Evolutionary conservation across 352 stramenopile species (phyloP).

Genomic region (Hyaloperonospora brassicae): DNA sequence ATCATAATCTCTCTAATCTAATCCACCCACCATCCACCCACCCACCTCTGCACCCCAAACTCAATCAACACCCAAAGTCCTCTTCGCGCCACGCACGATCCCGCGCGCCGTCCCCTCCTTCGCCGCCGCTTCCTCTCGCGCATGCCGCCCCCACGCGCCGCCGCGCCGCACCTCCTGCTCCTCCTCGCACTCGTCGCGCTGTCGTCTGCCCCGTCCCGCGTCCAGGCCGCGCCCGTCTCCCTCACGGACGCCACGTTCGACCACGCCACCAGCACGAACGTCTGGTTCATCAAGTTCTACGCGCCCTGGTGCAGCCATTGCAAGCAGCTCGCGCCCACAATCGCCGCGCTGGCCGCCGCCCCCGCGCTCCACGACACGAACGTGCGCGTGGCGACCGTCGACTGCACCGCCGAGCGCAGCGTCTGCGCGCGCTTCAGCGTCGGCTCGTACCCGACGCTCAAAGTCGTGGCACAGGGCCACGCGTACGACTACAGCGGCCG

Average conservation of each 20-base stretch:
- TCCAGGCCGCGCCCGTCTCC: slow-evolving; percentile 21
- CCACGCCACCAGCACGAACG: slow-evolving; percentile 35
- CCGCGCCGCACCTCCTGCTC: too few species aligned
- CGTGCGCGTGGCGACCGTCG: slow-evolving; percentile 58
- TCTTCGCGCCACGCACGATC: too few species aligned
- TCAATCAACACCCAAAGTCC: too few species aligned
- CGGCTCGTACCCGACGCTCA: slow-evolving; percentile 76
- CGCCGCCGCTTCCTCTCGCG: too few species aligned
- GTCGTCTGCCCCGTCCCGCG: slow-evolving; percentile 18
- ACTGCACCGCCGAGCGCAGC: slow-evolving; percentile 66
- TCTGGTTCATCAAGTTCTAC: slow-evolving; percentile 84
- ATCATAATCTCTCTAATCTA: too few species aligned
- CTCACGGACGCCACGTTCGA: slow-evolving; percentile 57
- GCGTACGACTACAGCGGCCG: slow-evolving; percentile 67
- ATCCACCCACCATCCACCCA: too few species aligned
- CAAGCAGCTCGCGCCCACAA: slow-evolving; percentile 65
- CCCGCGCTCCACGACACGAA: slow-evolving; percentile 27
- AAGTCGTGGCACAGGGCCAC: slow-evolving; percentile 49
- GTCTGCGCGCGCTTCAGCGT: slow-evolving; percentile 78
- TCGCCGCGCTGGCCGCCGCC: slow-evolving; percentile 47
- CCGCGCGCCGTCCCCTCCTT: too few species aligned
- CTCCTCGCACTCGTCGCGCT: slow-evolving; percentile 4
- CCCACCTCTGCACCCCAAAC: too few species aligned
- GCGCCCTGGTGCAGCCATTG: slow-evolving; percentile 81
- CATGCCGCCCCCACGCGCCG: too few species aligned